phyloP scores from a whole-genome alignment of 768 basidiomycete genomes.

The Leccinum sublutescens region DNA sequence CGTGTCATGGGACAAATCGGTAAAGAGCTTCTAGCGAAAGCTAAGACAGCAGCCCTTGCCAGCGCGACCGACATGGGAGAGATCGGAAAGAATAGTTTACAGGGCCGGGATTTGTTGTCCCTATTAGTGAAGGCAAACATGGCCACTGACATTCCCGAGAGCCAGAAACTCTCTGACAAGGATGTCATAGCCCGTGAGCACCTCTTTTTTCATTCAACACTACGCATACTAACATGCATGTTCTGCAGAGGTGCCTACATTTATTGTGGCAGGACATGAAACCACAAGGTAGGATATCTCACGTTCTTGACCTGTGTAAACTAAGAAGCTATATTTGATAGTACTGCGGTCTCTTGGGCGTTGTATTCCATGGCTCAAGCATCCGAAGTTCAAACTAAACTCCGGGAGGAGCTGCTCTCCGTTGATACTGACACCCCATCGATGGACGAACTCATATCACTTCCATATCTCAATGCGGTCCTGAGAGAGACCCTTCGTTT shows the following conservation, averaged over 20 bases:
- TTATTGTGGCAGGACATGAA: constrained; percentile 59
- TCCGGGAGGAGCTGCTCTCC: constrained; percentile 55
- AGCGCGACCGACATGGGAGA: constrained; percentile 23
- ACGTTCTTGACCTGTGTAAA: neutral
- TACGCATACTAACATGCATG: neutral
- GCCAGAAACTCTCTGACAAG: constrained; percentile 55
- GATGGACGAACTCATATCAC: constrained; percentile 65
- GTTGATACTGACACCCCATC: constrained; percentile 55
- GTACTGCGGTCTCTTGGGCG: constrained; percentile 53
- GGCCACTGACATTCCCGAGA: constrained; percentile 54
- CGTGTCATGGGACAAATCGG: constrained; percentile 39
- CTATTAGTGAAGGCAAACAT: constrained; percentile 49
- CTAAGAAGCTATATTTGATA: neutral
- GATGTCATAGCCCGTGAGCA: constrained; percentile 57
- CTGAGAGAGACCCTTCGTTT: constrained; percentile 59
- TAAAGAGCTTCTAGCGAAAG: constrained; percentile 40
- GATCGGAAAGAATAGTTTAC: constrained; percentile 33
- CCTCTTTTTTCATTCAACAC: neutral
- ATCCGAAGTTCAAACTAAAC: constrained; percentile 48
- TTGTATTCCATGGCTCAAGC: constrained; percentile 53
- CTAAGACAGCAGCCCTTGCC: constrained; percentile 40
- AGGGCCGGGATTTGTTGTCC: constrained; percentile 50
- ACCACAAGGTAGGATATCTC: constrained; percentile 43
- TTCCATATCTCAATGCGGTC: constrained; percentile 68
- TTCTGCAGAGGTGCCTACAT: constrained; percentile 55